Percentiles rank a stretch among this genome's conserved stretches.
These are phyloP conservation scores for Zygoascus biomembranicola DNA, from an alignment of 805 yeast species.

Conservation along the genomic window DNA sequence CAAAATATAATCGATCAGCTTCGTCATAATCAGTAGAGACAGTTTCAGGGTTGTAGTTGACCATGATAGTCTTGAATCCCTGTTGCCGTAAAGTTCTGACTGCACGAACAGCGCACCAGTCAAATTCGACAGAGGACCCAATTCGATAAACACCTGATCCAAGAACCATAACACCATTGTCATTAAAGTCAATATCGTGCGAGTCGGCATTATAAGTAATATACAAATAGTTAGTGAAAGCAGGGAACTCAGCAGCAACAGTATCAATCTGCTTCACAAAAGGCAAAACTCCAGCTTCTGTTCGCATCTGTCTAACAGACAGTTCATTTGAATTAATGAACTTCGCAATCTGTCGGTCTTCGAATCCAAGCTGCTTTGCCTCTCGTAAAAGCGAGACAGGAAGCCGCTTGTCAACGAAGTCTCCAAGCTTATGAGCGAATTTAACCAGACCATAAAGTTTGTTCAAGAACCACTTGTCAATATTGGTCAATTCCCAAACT, in stretches of 20 bases:
- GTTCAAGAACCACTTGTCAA: slow-evolving; percentile 94
- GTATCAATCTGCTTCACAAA: slow-evolving; percentile 96
- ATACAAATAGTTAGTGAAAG: slow-evolving; percentile 87
- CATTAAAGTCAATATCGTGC: slow-evolving; percentile 81
- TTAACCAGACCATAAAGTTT: slow-evolving; percentile 69
- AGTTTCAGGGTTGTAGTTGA: slow-evolving; percentile 97
- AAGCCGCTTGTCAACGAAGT: slow-evolving; percentile 34
- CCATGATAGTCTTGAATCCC: slow-evolving; percentile 88
- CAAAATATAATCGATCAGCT: slow-evolving; percentile 94
- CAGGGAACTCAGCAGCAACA: slow-evolving; percentile 98
- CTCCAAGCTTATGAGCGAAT: slow-evolving; percentile 46
- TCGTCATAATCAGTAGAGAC: slow-evolving; percentile 98
- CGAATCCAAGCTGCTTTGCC: slow-evolving; percentile 95
- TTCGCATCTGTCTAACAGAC: slow-evolving; percentile 82
- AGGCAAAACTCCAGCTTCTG: slow-evolving; percentile 79
- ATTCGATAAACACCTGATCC: slow-evolving; percentile 99
- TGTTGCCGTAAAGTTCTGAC: slow-evolving; percentile 85
- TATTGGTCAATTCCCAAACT: slow-evolving; percentile 83
- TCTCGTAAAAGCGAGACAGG: slow-evolving; percentile 59
- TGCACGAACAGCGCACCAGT: slow-evolving; percentile 98
- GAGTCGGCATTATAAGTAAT: slow-evolving; percentile 89
- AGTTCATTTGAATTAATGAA: slow-evolving; percentile 85
- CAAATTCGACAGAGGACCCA: slow-evolving; percentile 98
- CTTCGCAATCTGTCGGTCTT: slow-evolving; percentile 91
- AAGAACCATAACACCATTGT: slow-evolving; percentile 88